Base-by-base conservation (phyloP, 805 yeast species). In the Metschnikowia dekortorum region DNA sequence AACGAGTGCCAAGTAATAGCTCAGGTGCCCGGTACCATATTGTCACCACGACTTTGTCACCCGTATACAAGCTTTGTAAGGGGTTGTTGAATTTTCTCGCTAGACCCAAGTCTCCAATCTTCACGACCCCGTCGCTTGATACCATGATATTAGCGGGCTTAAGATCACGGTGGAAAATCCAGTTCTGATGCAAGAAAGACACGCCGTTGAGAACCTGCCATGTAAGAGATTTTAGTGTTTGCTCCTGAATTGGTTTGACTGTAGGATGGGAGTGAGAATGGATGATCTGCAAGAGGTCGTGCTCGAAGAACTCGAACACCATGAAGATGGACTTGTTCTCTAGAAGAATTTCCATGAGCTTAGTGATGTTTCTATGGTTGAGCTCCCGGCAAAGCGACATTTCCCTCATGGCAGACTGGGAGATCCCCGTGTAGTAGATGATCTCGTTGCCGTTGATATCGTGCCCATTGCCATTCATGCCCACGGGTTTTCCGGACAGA, bases 131-230 rank as follows among this genome's bases (percentile, higher is more conserved):
- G 51, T 80, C 82, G 8, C 84, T 78, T 0, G 96, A 83, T 0
- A 92, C 96, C 98, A 92, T 94, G 56, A 94, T 92, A 68, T 92
- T 92, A 2, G 99, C 99, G 1, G 99, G 99, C 62, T 94, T 94
- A 55, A 94, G 76, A 68, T 94, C 99, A 54, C 99, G 77, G 68
- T 94, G 99, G 46, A 94, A 73, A 2, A 94, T 84, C 98, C 99
- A 94, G 67, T 94, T 92, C 66, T 90, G 92, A 67, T 94, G 99
- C 39, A 94, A 69, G 62, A 85, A 94, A 0, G 90, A 82, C 2
- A 94, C 91, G 4, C 99, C 99, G 60, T 88, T 88, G 29, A 94
- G 67, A 4, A 95, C 85, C 69, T 94, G 99, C 90, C 94, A 90
- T 66, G 89, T 78, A 29, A 91, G 84, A 1, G 96, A 86, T 62